Evolutionary conservation across 2,329 filamentous ascomycete species (phyloP).

Genomic region (Xylariaceae sp.): DNA sequence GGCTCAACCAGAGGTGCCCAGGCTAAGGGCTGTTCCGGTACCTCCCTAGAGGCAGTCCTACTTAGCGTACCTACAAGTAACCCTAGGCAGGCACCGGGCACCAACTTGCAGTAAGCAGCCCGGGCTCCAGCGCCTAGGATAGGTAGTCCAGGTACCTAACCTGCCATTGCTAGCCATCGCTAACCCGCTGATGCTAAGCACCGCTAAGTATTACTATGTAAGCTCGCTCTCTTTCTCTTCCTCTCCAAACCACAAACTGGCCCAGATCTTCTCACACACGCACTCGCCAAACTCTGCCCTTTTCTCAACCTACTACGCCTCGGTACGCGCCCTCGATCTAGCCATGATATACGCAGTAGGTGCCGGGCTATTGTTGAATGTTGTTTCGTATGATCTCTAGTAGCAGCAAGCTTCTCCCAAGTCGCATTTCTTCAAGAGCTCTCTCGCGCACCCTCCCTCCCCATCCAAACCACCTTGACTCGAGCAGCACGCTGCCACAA

Average conservation of each 20-base stretch:
- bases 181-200: background rate
- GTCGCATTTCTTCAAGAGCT: constrained; percentile 33
- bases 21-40: no score
- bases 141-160: background rate
- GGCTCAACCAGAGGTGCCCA: no score
- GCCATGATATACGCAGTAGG: constrained; percentile 28
- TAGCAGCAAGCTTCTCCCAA: constrained; percentile 26
- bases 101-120: background rate
- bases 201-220: background rate
- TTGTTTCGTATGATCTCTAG: constrained; percentile 32
- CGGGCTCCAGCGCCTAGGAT: background rate
- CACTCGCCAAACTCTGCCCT: constrained; percentile 18
- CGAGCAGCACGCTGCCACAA: constrained; percentile 9
- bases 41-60: no score
- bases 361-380: constrained; percentile 25
- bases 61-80: background rate
- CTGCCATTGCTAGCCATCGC: background rate
- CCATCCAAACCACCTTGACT: constrained; percentile 17
- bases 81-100: background rate
- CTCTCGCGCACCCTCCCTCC: constrained; percentile 9
- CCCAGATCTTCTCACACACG: constrained; percentile 15
- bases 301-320: constrained; percentile 8
- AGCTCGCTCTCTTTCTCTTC: constrained; percentile 3
- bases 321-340: constrained; percentile 8
- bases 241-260: constrained; percentile 28